Evolutionary conservation across 2,329 filamentous ascomycete genomes (phyloP).

Genomic region (Penicillium crustosum): DNA sequence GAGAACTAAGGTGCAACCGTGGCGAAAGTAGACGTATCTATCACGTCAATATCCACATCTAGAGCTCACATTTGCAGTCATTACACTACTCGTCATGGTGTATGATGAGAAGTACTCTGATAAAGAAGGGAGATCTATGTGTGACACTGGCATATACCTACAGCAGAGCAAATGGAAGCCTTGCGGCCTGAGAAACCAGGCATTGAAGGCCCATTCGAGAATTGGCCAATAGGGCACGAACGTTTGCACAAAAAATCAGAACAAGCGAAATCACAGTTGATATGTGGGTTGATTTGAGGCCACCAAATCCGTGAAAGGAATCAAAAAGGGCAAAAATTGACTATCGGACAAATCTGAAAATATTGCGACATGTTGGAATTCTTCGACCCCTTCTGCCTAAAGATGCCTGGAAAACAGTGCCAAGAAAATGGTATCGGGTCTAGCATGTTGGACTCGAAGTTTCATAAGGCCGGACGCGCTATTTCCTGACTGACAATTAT

Average conservation of each 20-base stretch:
- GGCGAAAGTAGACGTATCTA: neutral
- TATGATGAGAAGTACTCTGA: too few relatives aligned
- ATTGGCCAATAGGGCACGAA: neutral
- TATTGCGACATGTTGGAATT: too few relatives aligned
- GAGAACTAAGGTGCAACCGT: neutral
- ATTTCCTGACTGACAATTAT: neutral
- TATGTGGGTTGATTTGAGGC: neutral
- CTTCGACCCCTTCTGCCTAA: neutral
- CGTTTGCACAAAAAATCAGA: neutral
- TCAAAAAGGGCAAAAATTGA: neutral
- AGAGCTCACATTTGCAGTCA: neutral
- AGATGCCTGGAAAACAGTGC: neutral
- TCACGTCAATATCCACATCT: too few relatives aligned
- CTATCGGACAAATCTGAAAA: too few relatives aligned
- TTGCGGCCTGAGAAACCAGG: neutral
- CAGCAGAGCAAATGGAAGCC: too few relatives aligned
- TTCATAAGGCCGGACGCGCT: neutral
- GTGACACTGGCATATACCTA: too few relatives aligned
- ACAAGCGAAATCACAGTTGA: neutral
- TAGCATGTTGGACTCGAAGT: neutral
- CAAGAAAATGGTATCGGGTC: neutral
- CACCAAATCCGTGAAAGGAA: neutral
- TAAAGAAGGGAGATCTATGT: too few relatives aligned
- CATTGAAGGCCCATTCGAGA: too few relatives aligned
- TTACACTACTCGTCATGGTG: neutral